Conservation (phyloP, 2,329 filamentous ascomycete genomes). For the Scorias spongiosa region DNA sequence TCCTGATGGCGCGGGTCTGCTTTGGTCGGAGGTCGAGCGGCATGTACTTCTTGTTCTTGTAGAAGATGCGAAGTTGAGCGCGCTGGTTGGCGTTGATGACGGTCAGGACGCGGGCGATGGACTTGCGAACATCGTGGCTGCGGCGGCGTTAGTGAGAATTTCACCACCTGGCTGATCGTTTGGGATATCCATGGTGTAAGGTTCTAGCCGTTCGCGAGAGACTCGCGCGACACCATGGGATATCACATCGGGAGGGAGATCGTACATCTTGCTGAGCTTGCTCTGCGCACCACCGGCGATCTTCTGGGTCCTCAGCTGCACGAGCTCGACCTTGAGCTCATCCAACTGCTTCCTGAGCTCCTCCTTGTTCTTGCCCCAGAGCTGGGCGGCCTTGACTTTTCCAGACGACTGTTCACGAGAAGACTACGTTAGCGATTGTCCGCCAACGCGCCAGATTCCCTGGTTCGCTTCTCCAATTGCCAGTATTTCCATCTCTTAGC, state of each 20-base stretch:
- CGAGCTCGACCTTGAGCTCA: constrained; percentile 91
- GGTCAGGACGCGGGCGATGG: constrained; percentile 95
- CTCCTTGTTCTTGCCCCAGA: constrained; percentile 99
- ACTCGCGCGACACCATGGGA: too few relatives aligned
- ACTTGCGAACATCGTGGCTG: constrained; percentile 98
- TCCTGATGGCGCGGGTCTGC: constrained; percentile 95
- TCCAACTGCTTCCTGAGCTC: constrained; percentile 90
- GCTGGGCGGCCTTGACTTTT: constrained; percentile 86
- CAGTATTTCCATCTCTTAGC: not conserved
- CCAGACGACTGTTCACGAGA: constrained; percentile 37
- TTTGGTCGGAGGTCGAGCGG: constrained; percentile 97
- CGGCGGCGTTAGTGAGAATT: constrained; percentile 3
- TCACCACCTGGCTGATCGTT: too few relatives aligned
- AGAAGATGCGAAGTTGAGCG: constrained; percentile 94
- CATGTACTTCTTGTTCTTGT: constrained; percentile 99
- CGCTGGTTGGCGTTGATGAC: constrained; percentile 99
- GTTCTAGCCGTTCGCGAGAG: too few relatives aligned
- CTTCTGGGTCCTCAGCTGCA: constrained; percentile 96
- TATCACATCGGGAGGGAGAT: not conserved
- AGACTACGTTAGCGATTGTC: too few relatives aligned
- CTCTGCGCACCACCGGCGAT: constrained; percentile 79
- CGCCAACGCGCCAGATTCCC: too few relatives aligned
- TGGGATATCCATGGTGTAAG: too few relatives aligned
- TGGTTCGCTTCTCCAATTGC: not conserved
- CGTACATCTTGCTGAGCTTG: constrained; percentile 97